A percentile compares a stretch with the other conserved stretches of the same genome.
phyloP scores from a whole-genome alignment of 108 stramenopile genomes.

The Nannochloropsis salina region DNA sequence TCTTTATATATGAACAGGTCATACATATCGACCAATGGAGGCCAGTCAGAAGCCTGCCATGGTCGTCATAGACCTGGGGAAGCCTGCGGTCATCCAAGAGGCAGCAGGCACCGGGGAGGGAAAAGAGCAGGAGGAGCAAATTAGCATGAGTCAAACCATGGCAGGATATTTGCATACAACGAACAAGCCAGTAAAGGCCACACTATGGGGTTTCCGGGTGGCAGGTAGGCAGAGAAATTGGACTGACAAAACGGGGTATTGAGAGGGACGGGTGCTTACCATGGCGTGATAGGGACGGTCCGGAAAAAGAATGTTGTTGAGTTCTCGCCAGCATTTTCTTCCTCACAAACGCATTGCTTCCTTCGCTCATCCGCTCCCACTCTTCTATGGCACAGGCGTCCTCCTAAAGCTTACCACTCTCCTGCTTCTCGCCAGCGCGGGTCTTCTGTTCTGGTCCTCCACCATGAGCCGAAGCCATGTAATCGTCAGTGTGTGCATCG shows the following conservation, averaged over 20 bases:
- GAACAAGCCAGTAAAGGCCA: not conserved
- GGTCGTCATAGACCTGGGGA: too few relatives aligned
- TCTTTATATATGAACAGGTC: too few relatives aligned
- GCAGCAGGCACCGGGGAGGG: too few relatives aligned
- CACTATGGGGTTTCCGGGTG: not conserved
- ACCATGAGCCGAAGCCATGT: not conserved
- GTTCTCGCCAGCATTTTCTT: too few relatives aligned
- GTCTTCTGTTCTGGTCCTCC: constrained; percentile 16
- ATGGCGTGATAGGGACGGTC: too few relatives aligned
- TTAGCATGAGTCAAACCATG: constrained; percentile 13
- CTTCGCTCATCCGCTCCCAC: not conserved
- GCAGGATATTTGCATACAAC: not conserved
- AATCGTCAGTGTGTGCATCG: not conserved
- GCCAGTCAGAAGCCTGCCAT: too few relatives aligned
- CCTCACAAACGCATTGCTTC: not conserved
- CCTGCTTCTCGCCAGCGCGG: not conserved
- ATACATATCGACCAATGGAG: too few relatives aligned
- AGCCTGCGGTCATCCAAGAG: too few relatives aligned
- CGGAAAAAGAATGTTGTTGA: too few relatives aligned
- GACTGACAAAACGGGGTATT: too few relatives aligned
- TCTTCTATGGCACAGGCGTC: not conserved
- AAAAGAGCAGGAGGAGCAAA: not conserved
- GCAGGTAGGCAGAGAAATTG: not conserved
- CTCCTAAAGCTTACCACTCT: not conserved
- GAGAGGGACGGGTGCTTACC: too few relatives aligned